These are phyloP conservation scores for Termitomyces heimii DNA, from an alignment of 768 basidiomycete species.

Conservation along the genomic window DNA sequence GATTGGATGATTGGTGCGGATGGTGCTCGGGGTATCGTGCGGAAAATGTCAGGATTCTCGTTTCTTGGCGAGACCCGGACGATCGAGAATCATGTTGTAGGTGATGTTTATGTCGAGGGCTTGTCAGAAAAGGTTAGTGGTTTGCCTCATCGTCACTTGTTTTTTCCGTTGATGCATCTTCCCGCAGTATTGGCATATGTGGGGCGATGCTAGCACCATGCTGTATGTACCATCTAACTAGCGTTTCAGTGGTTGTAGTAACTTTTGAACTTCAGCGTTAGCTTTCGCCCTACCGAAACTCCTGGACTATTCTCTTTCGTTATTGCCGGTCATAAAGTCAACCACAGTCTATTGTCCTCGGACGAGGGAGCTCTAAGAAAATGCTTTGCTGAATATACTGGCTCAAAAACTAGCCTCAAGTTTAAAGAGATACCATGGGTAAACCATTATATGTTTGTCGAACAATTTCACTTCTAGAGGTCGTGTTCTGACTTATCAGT, in stretches of 20 bases:
- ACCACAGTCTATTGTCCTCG: constrained; percentile 14
- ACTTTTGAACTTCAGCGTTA: constrained; percentile 15
- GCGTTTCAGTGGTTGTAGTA: neutral
- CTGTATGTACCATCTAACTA: constrained; percentile 20
- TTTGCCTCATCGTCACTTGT: neutral
- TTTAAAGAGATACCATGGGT: constrained; percentile 22
- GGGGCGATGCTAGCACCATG: constrained; percentile 31
- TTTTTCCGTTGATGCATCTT: neutral
- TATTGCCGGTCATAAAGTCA: constrained; percentile 19
- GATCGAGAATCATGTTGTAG: constrained; percentile 29
- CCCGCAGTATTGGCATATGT: constrained; percentile 41
- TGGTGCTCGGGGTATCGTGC: constrained; percentile 36
- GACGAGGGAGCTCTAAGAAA: constrained; percentile 26
- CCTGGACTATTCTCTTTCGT: constrained; percentile 24
- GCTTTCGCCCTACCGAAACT: constrained; percentile 26
- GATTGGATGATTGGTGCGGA: constrained; percentile 39
- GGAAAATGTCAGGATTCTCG: constrained; percentile 31
- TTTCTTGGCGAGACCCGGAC: constrained; percentile 35
- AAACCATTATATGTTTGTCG: constrained; percentile 20
- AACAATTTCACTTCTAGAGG: neutral
- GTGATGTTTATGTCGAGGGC: constrained; percentile 37
- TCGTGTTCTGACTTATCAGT: constrained; percentile 12
- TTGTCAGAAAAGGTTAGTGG: constrained; percentile 29
- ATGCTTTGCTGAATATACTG: constrained; percentile 17
- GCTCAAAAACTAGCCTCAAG: constrained; percentile 16